phyloP scores from a whole-genome alignment of 228 moss, liverwort and hornwort genomes.

The Sphagnum magellanicum region DNA sequence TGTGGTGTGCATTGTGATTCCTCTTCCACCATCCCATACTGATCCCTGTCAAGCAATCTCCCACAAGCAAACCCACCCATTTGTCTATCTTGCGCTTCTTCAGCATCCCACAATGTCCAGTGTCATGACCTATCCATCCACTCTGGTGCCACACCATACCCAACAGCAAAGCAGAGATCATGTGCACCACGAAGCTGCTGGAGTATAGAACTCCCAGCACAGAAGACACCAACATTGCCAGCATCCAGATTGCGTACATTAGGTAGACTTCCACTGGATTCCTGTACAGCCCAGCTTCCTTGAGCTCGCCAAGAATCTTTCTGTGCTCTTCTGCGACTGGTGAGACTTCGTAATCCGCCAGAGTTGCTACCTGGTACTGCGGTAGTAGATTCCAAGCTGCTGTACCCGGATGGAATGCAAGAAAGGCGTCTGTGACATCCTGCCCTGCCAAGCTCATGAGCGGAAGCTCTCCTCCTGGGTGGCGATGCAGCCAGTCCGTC shows the following conservation, averaged over 20 bases:
- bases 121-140: constrained; percentile 93
- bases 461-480: constrained; percentile 85
- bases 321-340: constrained; percentile 81
- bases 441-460: constrained; percentile 86
- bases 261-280: constrained; percentile 75
- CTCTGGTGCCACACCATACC: constrained; percentile 92
- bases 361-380: constrained; percentile 58
- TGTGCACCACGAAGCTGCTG: constrained; percentile 57
- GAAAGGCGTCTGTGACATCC: constrained; percentile 95
- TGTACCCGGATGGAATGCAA: constrained; percentile 86
- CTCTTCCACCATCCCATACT: constrained; percentile 99
- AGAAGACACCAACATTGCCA: constrained; percentile 59
- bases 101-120: constrained; percentile 86
- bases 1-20: constrained; percentile 96
- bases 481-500: constrained; percentile 62
- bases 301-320: constrained; percentile 65
- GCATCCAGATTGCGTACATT: constrained; percentile 65
- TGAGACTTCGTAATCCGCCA: constrained; percentile 73
- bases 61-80: constrained; percentile 67
- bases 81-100: constrained; percentile 51
- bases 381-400: constrained; percentile 67
- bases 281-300: constrained; percentile 74
- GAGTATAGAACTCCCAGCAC: constrained; percentile 77
- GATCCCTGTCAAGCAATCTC: constrained; percentile 81
- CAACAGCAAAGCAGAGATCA: constrained; percentile 63